phyloP scores from a whole-genome alignment of 768 basidiomycete species.

The Pulveroboletus sp. region DNA sequence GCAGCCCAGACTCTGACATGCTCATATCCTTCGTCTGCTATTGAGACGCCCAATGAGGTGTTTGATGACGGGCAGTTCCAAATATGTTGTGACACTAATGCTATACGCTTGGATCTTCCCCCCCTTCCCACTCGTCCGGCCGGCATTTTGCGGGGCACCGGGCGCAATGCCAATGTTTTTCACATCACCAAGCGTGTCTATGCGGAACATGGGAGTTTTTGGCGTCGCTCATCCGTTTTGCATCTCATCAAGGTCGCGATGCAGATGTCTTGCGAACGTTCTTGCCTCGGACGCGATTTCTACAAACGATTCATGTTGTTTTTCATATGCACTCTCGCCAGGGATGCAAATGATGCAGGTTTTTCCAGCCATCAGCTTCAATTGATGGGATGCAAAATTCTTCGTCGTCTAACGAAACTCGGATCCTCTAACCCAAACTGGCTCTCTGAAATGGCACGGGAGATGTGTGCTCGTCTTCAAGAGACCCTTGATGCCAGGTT shows the following conservation, averaged over 20 bases:
- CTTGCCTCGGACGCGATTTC: slow-evolving; percentile 4
- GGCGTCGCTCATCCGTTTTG: slow-evolving; percentile 35
- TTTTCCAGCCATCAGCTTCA: slow-evolving; percentile 22
- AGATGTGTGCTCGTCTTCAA: slow-evolving; percentile 23
- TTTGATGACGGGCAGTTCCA: slow-evolving; percentile 12
- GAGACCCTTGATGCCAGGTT: neutral
- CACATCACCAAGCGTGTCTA: slow-evolving; percentile 26
- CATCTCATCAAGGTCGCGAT: slow-evolving; percentile 29
- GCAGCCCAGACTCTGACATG: slow-evolving; percentile 5
- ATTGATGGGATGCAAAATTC: slow-evolving; percentile 20
- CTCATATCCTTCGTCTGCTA: slow-evolving; percentile 21
- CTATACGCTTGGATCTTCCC: slow-evolving; percentile 1
- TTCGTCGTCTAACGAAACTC: slow-evolving; percentile 18
- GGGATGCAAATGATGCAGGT: slow-evolving; percentile 8
- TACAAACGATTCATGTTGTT: slow-evolving; percentile 51
- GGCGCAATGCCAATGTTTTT: slow-evolving; percentile 5
- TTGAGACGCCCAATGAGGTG: slow-evolving; percentile 7
- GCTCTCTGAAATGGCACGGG: slow-evolving; percentile 37
- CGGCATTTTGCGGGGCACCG: slow-evolving; percentile 20
- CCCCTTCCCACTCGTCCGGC: slow-evolving; percentile 7
- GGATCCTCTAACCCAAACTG: slow-evolving; percentile 19
- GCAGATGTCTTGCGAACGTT: slow-evolving; percentile 20
- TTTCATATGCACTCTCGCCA: slow-evolving; percentile 29
- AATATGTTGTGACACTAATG: slow-evolving; percentile 14
- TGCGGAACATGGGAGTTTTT: neutral